Evolutionary conservation across 345 rosid species (phyloP), one percentile per base, ranked within the genome.

Genomic region (Brassica incana): DNA sequence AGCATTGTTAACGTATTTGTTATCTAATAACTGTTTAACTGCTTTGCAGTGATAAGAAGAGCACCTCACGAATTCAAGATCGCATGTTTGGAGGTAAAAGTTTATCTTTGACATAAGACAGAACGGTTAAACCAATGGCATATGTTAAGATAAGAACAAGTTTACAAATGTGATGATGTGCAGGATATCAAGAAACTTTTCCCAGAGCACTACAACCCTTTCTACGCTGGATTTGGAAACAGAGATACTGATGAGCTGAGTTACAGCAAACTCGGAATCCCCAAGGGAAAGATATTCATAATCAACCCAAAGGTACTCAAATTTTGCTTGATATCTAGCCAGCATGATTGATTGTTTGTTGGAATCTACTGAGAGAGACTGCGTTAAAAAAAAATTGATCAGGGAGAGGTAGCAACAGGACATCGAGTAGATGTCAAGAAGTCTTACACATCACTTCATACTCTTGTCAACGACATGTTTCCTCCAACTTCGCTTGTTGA

Each of bases 21-120:
- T 27, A 27, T 2, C 30, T 27, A 3, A 27, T 27, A 27, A 27
- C 30, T 27, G 30, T 27, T 27, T 27, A 27, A 29, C 63, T 74
- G 29, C 30, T 70, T 85, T 81, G 62, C 88, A 94, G 98, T 94
- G 25, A 92, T 94, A 76, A 85, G 98, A 85, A 88, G 97, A 83
- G 94, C 98, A 25, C 98, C 98, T 54, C 98, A 94, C 48, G 97
- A 94, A 74, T 94, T 94, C 87, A 94, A 94, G 84, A 94, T 94
- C 61, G 97, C 97, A 3, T 94, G 98, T 85, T 77, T 94, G 77
- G 90, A 94, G 98, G 98, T 90, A 87, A 72, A 62, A 40, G 9
- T 36, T 50, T 2, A 27, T 2, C 12, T 16, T 72, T 56, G 54
- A 35, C 36, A 15, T 68, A 2, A 68, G 30, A 60, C 23, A 40